A percentile compares a stretch with the other conserved stretches of the same genome.
phyloP scores from a whole-genome alignment of 2,329 filamentous ascomycete species.

The Colletotrichum sp. region DNA sequence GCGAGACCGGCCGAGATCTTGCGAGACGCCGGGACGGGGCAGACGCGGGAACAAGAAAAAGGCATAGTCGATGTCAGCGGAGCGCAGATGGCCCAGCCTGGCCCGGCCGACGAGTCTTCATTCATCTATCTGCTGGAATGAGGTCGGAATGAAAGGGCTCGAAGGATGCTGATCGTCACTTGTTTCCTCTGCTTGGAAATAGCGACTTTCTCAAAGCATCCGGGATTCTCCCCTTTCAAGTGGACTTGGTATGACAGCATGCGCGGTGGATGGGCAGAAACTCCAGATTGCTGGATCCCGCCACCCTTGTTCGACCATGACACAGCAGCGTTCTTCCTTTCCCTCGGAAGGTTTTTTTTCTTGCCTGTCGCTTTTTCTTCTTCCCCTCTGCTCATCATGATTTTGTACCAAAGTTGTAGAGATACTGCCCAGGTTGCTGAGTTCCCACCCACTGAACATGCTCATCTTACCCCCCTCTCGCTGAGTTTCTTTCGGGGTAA shows the following conservation, averaged over 20 bases:
- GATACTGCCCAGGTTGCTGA: neutral
- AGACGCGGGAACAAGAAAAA: neutral
- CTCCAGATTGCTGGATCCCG: neutral
- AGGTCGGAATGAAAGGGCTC: slow-evolving; percentile 6
- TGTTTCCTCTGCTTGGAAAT: neutral
- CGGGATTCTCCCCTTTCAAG: neutral
- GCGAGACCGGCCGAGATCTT: slow-evolving; percentile 3
- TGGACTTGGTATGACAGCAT: slow-evolving; percentile 11
- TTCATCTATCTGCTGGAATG: slow-evolving; percentile 16
- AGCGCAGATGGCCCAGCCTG: neutral
- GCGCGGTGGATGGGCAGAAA: slow-evolving; percentile 3
- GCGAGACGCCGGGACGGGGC: neutral
- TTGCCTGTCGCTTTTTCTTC: neutral
- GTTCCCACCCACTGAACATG: neutral
- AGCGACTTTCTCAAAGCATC: neutral
- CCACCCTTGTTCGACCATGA: neutral
- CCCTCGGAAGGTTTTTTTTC: neutral
- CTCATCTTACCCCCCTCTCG: neutral
- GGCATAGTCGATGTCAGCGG: neutral
- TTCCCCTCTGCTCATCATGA: neutral
- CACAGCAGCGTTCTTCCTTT: neutral
- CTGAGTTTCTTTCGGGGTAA: slow-evolving; percentile 1
- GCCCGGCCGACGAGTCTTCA: neutral
- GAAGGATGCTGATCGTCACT: slow-evolving; percentile 16
- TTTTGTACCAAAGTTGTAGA: neutral